Evolutionary conservation across 495 filamentous ascomycete genomes (phyloP).

Genomic region (Terfezia boudieri): DNA sequence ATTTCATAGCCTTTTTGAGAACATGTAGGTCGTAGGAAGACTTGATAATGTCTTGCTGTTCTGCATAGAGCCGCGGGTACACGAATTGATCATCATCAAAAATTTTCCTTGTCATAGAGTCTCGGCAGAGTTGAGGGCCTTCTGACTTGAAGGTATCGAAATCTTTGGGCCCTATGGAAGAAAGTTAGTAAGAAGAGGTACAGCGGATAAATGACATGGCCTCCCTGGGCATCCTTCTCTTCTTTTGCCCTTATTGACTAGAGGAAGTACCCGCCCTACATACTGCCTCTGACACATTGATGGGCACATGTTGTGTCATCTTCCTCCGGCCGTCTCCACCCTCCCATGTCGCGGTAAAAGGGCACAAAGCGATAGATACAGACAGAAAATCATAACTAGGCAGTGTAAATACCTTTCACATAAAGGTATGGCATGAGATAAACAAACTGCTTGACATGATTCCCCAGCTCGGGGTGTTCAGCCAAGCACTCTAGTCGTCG

Average conservation of each 20-base stretch:
- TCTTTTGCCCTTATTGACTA: too few relatives aligned
- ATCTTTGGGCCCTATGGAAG: conserved; percentile 12
- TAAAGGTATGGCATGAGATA: conserved; percentile 20
- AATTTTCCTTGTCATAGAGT: background rate
- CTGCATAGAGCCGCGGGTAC: background rate
- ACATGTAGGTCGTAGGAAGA: conserved; percentile 12
- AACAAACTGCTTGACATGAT: conserved; percentile 19
- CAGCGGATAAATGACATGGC: too few relatives aligned
- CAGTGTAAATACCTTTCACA: conserved; percentile 12
- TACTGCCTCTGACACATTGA: too few relatives aligned
- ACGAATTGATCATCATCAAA: background rate
- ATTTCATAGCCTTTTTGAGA: conserved; percentile 17
- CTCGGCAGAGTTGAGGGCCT: background rate
- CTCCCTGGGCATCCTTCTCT: too few relatives aligned
- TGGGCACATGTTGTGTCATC: too few relatives aligned
- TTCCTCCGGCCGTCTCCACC: too few relatives aligned
- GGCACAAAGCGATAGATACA: background rate
- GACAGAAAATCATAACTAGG: background rate
- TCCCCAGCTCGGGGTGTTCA: conserved; percentile 12
- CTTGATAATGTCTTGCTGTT: conserved; percentile 17
- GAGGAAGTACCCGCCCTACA: too few relatives aligned
- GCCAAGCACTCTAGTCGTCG: conserved; percentile 13
- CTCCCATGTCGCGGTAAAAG: too few relatives aligned
- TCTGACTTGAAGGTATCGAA: conserved; percentile 17
- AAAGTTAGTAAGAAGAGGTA: background rate